Base-by-base conservation (phyloP, 345 rosid genomes). In the Camelina neglecta region DNA sequence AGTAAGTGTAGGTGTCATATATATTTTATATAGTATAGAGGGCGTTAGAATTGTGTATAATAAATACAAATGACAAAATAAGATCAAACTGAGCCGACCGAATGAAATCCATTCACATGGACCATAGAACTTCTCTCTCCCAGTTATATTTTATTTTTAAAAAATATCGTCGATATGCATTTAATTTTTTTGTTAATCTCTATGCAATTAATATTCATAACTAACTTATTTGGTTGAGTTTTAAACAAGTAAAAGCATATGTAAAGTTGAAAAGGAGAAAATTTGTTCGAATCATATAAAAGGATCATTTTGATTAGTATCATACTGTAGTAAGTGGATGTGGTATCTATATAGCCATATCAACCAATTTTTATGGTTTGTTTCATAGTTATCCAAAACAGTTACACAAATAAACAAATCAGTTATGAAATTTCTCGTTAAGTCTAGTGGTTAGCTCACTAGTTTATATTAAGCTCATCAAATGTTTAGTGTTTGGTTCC, bases 91-190 rank as follows among this genome's bases (percentile, higher is more conserved):
- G 56, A 64, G 49, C 80, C 80, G 80, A 71, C 80, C 76, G n/a
- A 16, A 71, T 71, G 80, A 65, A 71, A 76, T 64, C 55, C 16
- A 50, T 64, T 59, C 81, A 77, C 81, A 77, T 77, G 81, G 68
- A 64, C 72, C 76, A 58, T 65, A 71, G 57, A 8, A 56, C 66
- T 71, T 64, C 48, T 48, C 67, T 48, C 50, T 38, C 12, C 49
- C 29, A 55, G n/a, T 54, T 61, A 44, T 18, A 29, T 12, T 41
- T 3, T 53, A 29, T 69, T 33, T 26, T 26, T 21, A 21, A 21
- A 21, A 26, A 26, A 49, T 15, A 45, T 33, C 4, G 31, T 62
- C 11, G 10, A 8, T 60, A 29, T 4, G 69, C 67, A 49, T 57
- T 77, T 41, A 20, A 33, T 38, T 26, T 38, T 71, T 65, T 65